A percentile compares a stretch with the other conserved stretches of the same genome.
These are phyloP conservation scores for Hippophae rhamnoides DNA, from an alignment of 306 rosid species.

Conservation along the genomic window DNA sequence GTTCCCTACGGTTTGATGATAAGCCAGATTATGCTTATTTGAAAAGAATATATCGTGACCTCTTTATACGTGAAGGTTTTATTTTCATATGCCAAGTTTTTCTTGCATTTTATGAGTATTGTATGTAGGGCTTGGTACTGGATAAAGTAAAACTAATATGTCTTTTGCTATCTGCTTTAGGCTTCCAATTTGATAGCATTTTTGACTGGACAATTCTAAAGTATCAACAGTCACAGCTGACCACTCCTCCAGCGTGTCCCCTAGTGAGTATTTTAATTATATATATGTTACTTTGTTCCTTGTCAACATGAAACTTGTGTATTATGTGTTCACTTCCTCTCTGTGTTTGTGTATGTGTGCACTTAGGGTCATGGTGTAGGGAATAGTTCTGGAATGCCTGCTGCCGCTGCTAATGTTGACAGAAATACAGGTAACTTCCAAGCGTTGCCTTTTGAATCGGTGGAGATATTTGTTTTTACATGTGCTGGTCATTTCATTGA, in stretches of 20 bases:
- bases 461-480: too few relatives aligned
- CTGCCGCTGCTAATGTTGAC: conserved; percentile 49
- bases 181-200: conserved; percentile 91
- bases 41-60: conserved; percentile 90
- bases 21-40: conserved; percentile 95
- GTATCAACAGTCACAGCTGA: conserved; percentile 87
- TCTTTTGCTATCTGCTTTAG: conserved; percentile 30
- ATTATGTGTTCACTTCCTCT: conserved; percentile 7
- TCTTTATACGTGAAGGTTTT: conserved; percentile 93
- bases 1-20: conserved; percentile 86
- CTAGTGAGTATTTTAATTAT: conserved; percentile 29
- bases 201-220: conserved; percentile 97
- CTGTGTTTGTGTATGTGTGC: too few relatives aligned
- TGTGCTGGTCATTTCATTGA: too few relatives aligned
- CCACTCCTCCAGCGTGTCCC: conserved; percentile 67
- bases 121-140: conserved; percentile 4
- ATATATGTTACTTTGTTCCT: conserved; percentile 1
- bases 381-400: conserved; percentile 80
- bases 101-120: not conserved
- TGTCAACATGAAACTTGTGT: conserved; percentile 4
- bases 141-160: not conserved
- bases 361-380: conserved; percentile 59
- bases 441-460: not conserved
- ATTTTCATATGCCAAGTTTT: not conserved
- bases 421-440: conserved; percentile 55